phyloP scores from a whole-genome alignment of 2,329 filamentous ascomycete species.

The Colletotrichum liaoningense region DNA sequence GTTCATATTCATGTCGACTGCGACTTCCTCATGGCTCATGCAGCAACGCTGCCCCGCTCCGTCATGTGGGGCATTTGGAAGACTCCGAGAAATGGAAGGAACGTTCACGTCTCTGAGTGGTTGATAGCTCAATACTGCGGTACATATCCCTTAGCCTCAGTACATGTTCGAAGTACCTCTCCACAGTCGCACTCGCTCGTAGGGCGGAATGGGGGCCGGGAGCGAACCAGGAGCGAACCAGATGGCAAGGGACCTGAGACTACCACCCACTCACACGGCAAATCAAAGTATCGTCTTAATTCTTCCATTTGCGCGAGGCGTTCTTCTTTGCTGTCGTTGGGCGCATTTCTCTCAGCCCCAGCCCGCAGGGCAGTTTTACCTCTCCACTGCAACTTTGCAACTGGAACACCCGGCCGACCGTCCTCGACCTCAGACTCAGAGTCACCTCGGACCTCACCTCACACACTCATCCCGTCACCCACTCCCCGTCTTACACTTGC shows the following conservation, averaged over 20 bases:
- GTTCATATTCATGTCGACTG: neutral
- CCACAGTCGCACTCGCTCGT: no score
- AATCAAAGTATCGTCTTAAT: slow-evolving; percentile 12
- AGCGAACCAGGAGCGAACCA: neutral
- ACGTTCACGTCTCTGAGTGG: slow-evolving; percentile 12
- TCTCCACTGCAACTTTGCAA: neutral
- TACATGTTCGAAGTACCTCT: no score
- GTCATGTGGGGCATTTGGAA: neutral
- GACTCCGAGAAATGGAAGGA: neutral
- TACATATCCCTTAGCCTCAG: no score
- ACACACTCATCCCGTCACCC: no score
- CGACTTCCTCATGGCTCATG: slow-evolving; percentile 5
- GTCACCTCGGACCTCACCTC: neutral
- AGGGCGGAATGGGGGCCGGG: no score
- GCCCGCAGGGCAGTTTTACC: neutral
- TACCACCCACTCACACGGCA: neutral
- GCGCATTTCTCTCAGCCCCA: slow-evolving; percentile 34
- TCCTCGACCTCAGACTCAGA: neutral
- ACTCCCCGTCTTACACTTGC: neutral
- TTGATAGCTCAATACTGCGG: neutral
- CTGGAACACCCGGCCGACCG: neutral
- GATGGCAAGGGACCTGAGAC: slow-evolving; percentile 9
- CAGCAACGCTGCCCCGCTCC: neutral
- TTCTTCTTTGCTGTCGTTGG: slow-evolving; percentile 25
- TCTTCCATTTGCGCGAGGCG: slow-evolving; percentile 32